phyloP scores from a whole-genome alignment of 768 basidiomycete genomes.

The Ephemerocybe angulata region DNA sequence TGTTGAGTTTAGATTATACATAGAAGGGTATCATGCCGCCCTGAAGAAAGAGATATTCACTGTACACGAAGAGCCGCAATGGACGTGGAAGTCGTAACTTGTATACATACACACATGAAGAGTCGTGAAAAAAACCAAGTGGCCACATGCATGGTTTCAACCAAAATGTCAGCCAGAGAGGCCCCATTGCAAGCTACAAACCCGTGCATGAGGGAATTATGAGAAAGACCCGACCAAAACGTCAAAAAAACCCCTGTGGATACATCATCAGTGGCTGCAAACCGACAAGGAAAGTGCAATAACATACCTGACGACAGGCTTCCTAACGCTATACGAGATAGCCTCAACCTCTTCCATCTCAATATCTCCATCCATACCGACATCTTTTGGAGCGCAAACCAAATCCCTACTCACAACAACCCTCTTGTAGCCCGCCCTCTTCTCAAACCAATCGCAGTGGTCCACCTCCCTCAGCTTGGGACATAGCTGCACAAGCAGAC shows the following conservation, averaged over 20 bases:
- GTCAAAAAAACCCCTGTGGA: slow-evolving; percentile 5
- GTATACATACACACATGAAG: too few species aligned
- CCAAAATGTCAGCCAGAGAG: too few species aligned
- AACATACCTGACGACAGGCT: slow-evolving; percentile 16
- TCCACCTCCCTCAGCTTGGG: slow-evolving; percentile 42
- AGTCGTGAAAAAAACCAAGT: too few species aligned
- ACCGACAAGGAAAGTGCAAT: neutral
- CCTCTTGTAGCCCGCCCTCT: slow-evolving; percentile 30
- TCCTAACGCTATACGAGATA: slow-evolving; percentile 31
- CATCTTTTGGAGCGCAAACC: neutral
- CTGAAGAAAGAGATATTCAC: too few species aligned
- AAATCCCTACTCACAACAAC: slow-evolving; percentile 36
- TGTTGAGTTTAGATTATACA: too few species aligned
- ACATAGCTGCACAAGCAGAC: slow-evolving; percentile 35
- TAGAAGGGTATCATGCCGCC: too few species aligned
- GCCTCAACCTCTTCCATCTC: slow-evolving; percentile 22
- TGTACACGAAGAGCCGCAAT: too few species aligned
- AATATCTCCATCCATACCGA: neutral
- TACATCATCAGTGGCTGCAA: neutral
- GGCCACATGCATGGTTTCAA: too few species aligned
- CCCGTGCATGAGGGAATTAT: too few species aligned
- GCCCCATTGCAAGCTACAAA: too few species aligned
- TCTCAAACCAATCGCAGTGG: slow-evolving; percentile 33
- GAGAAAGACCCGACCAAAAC: slow-evolving; percentile 1
- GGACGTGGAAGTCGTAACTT: too few species aligned